Conservation (phyloP, 2,329 filamentous ascomycete species). For the Cladophialophora immunda region DNA sequence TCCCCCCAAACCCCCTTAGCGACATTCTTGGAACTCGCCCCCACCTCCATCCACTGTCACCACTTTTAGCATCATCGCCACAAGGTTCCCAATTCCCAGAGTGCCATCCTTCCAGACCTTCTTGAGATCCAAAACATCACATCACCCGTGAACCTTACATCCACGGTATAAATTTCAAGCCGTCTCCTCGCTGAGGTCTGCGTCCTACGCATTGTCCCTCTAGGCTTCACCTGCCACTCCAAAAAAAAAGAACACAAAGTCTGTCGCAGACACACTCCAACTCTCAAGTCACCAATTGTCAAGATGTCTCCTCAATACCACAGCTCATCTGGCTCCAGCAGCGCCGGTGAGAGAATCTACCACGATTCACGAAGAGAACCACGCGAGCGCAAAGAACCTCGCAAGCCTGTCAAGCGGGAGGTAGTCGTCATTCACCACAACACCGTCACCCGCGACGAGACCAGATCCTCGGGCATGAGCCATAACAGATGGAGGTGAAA, state of each 20-base stretch:
- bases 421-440: constrained; percentile 36
- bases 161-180: constrained; percentile 6
- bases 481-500: constrained; percentile 36
- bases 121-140: constrained; percentile 3
- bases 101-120: constrained; percentile 19
- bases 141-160: constrained; percentile 1
- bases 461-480: constrained; percentile 31
- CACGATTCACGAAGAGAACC: constrained; percentile 33
- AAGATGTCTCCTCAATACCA: constrained; percentile 37
- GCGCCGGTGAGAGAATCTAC: constrained; percentile 34
- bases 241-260: not conserved
- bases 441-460: constrained; percentile 33
- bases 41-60: constrained; percentile 34
- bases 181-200: constrained; percentile 1
- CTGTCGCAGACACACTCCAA: constrained; percentile 9
- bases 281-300: constrained; percentile 1
- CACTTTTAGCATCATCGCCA: constrained; percentile 37
- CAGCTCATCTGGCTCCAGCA: constrained; percentile 36
- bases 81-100: constrained; percentile 15
- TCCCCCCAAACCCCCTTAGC: constrained; percentile 31
- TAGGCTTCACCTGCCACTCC: not conserved
- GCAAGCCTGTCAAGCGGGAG: constrained; percentile 31
- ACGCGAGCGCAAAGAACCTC: constrained; percentile 36
- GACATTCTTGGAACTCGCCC: constrained; percentile 33
- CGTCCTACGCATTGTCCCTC: not conserved